Evolutionary conservation across 2,329 filamentous ascomycete genomes (phyloP), one percentile per base, ranked within the genome.

Genomic region (Scedosporium minutisporum): DNA sequence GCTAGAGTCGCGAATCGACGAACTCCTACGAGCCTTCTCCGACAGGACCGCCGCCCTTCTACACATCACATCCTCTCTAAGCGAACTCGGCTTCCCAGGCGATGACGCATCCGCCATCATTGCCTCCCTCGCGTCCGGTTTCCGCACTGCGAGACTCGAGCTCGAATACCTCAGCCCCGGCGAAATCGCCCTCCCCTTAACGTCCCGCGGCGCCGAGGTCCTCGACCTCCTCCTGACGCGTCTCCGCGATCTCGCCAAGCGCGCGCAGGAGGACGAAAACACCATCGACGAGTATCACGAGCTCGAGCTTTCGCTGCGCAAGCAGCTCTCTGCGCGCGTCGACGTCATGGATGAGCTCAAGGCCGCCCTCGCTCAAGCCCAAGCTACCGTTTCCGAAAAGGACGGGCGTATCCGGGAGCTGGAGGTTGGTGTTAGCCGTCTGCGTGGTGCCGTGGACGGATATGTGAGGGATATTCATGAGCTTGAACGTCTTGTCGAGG

Each of bases 161-260:
- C 78, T 87, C 2, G 85, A 87, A 69, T 86, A 86, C 67, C 76
- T 87, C 21, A 82, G 79, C 0, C 84, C 84, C 0, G 84, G 84
- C 5, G 84, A 87, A 68, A 73, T 81, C n/a, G 68, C 77, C 0
- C 75, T 85, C 0, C 81, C 83, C 0, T 72, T 85, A 0, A 78
- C 77, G 0, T 78, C 79, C 0, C 79, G 79, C 59, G 83, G 83
- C 1, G 80, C 80, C 0, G 77, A 82, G 60, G 77, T 87, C 0
- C 76, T 87, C 0, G 81, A 84, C 63, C 75, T 85, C 12, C 69
- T 87, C 4, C 76, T 87, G 0, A 68, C 69, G 0, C 75, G 79
- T 0, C 76, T 87, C 2, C 78, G 81, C 2, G 74, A 76, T 14
- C 75, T 87, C 38, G 73, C 79, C 1, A 75, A 75, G 53, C 76